These are phyloP conservation scores for Diplotaxis tenuifolia DNA, from an alignment of 345 rosid genomes.

Conservation along the genomic window DNA sequence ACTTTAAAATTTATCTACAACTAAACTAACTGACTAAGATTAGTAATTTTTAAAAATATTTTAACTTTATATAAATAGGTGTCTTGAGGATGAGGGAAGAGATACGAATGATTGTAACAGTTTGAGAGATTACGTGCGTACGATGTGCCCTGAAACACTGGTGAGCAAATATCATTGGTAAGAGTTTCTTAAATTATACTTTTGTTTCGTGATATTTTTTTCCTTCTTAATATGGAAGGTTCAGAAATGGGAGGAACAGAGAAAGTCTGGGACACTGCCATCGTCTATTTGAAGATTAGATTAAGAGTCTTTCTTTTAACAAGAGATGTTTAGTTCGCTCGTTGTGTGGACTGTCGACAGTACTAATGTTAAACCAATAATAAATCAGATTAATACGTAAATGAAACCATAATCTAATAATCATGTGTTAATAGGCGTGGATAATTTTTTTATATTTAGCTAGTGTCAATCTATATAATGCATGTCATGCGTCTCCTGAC, in stretches of 20 bases:
- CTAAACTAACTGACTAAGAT: background rate
- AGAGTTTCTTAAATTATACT: background rate
- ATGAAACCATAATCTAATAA: background rate
- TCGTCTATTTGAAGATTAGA: conserved; percentile 2
- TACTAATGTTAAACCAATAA: background rate
- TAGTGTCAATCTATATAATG: no score
- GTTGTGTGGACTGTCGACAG: background rate
- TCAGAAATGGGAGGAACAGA: conserved; percentile 30
- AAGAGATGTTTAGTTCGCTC: background rate
- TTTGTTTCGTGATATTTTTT: background rate
- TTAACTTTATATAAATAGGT: background rate
- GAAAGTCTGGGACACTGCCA: conserved; percentile 18
- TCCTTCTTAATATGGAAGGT: background rate
- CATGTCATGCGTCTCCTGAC: no score
- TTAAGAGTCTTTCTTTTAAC: background rate
- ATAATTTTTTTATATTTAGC: no score
- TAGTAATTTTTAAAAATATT: background rate
- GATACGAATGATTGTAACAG: conserved; percentile 28
- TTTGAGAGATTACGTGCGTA: conserved; percentile 29
- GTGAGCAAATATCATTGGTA: conserved; percentile 3
- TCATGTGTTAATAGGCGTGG: background rate
- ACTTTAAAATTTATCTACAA: background rate
- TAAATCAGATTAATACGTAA: background rate
- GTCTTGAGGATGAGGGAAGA: conserved; percentile 19
- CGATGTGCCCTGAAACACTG: conserved; percentile 23